Base-by-base conservation (phyloP, 2,329 filamentous ascomycete species). In the Arachnomyces sp. region DNA sequence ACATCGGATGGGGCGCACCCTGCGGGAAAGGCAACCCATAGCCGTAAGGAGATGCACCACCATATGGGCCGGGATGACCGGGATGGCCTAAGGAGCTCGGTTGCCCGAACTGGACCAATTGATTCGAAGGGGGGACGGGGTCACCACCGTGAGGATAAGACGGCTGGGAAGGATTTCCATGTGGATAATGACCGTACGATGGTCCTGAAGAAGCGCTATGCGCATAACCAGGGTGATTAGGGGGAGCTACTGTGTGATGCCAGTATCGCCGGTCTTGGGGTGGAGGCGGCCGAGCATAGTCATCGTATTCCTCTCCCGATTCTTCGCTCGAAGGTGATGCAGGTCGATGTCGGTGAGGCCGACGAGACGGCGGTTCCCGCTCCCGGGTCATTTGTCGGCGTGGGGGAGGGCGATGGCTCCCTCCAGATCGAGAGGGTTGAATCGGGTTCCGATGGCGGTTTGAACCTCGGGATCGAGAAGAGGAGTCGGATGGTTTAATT, bases 401-500 rank as follows among this genome's bases (percentile, higher is more conserved):
- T 34, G 53, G 48, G 28, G 53, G 52, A 46, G 56, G 62, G 35
- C 65, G 67, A 44, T 59, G 64, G 43, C 54, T 50, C 44, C 55
- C 58, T 44, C 51, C 54, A 31, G 62, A 60, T 34, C 59, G 59
- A 21, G 59, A 59, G 48, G 54, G 52, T 50, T 63, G 59, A 46
- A 57, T 51, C 40, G 59, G 48, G 38, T 54, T 53, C 46, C 63
- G 71, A 52, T 59, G 63, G 40, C 63, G 60, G 44, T 60, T 59
- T 46, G 61, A 61, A 37, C 60, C 58, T 44, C 63, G 60, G 44
- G 63, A 60, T 48, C 66, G 57, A 46, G 66, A 68, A 32, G 66
- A 64, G 36, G 66, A 68, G 56, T 71, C 68, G 43, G 65, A 67
- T 38, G 66, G 63, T 50, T 68, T 67, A 50, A 71, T 45, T 54